Base-by-base conservation (phyloP, 2,329 filamentous ascomycete genomes). In the Didymella arachidicola region DNA sequence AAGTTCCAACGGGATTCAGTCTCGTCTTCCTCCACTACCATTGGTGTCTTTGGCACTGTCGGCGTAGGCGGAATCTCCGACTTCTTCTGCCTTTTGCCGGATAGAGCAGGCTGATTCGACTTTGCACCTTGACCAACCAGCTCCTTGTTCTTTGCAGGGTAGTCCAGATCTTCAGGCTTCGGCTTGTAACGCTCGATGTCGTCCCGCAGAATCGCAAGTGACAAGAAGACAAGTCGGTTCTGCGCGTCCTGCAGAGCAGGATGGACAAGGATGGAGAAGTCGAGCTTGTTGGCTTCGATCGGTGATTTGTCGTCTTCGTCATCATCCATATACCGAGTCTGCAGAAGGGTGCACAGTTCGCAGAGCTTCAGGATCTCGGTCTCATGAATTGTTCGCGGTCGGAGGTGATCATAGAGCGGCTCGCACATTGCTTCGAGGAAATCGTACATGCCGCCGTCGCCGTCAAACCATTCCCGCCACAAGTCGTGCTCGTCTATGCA, bases 231-330 rank as follows among this genome's bases (percentile, higher is more conserved):
- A 2, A 90, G 81, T 50, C 87, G 80, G 7, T 85, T 87, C 69
- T 90, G 87, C 1, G 87, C 85, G 72, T 90, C 87, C 76, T 89
- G 83, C n/a, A 90, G 73, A 5, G 85, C 87, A 19, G 87, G 86
- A 54, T 87, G 86, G 10, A 89, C 85, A 39, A 90, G 72, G 41
- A 79, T 69, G 2, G 84, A 83, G 67, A 90, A 90, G 69, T 89
- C 86, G 18, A 90, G 80, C 61, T 85, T 83, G 53, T 80, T 82
- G 12, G 78, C 73, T 59, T 86, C 83, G 19, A 78, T 67, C 10
- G 80, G 79, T 52, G 83, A 83, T 6, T 76, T 71, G 38, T 84
- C 83, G 7, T 60, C 58, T 18, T 60, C 58, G 39, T 87, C 84
- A 4, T 79, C 71, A 45, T 85, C 82, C 77, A 89, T 84, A 65